Evolutionary conservation across 192 early-diverging fungal genomes (phyloP), one percentile per base, ranked within the genome.

Genomic region (Backusella mclennaniae): DNA sequence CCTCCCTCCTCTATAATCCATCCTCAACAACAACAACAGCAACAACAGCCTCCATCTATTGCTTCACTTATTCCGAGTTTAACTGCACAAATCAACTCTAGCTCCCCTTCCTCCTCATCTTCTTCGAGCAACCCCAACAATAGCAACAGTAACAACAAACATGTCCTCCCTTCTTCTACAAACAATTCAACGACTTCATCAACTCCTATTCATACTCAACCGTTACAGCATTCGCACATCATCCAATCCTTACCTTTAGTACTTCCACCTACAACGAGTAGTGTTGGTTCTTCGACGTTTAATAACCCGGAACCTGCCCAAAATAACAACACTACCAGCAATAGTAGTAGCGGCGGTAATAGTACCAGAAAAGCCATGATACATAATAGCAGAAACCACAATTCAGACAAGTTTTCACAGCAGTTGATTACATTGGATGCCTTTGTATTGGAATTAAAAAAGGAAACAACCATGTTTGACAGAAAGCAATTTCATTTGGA

Each of bases 401-500:
- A 44, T 67, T 7, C 21, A 52, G 44, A 72, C 44, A 72, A 29
- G 29, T 72, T 31, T 49, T 44, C 31, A 21, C 41, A 31, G 12
- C 41, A 33, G 23, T 2, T 72, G 1, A 66, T 80, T 17, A 75
- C 79, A 38, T 44, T 76, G 3, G 68, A 71, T 23, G 49, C 49
- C 19, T 80, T 80, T 69, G 79, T 80, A 0, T 31, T 52, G 35
- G 31, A 46, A 23, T 38, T 80, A 14, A 71, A 69, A 21, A 70
- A 80, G 76, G 66, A 71, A 36, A 52, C 35, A 33, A 49, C 39
- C 19, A 49, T 49, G 46, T 80, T 75, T 66, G 79, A 76, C n/a
- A 69, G 79, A 26, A 73, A 67, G 4, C 79, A 80, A 29, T 80
- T 73, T 31, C 68, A 69, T 9, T 36, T 80, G 21, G 79, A 76